A percentile compares a stretch with the other conserved stretches of the same genome.
These are phyloP conservation scores for Ambispora gerdemannii DNA, from an alignment of 192 early-diverging fungal genomes.

Conservation along the genomic window DNA sequence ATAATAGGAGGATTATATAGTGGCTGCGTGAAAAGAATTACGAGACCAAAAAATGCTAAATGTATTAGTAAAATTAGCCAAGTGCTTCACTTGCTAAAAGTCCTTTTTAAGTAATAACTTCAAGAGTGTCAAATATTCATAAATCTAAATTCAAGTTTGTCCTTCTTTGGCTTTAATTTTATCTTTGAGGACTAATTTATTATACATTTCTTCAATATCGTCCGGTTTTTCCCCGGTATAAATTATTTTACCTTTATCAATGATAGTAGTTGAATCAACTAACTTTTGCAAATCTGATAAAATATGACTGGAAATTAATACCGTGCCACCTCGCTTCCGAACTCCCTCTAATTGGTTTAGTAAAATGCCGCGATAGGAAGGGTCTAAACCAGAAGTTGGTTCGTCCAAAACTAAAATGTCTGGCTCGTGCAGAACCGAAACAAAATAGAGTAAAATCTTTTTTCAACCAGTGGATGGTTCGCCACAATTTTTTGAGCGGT, in stretches of 20 bases:
- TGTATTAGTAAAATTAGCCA: slow-evolving; percentile 12
- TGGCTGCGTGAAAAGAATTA: no score
- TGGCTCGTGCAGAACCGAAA: slow-evolving; percentile 15
- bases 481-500: slow-evolving; percentile 7
- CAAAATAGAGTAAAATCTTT: slow-evolving; percentile 23
- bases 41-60: background rate
- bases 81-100: slow-evolving; percentile 1
- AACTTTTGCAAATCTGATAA: slow-evolving; percentile 26
- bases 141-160: slow-evolving; percentile 17
- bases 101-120: slow-evolving; percentile 14
- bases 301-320: slow-evolving; percentile 24
- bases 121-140: slow-evolving; percentile 3
- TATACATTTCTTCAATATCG: slow-evolving; percentile 26
- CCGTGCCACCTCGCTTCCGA: slow-evolving; percentile 5
- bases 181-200: slow-evolving; percentile 14
- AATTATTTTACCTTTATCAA: slow-evolving; percentile 26
- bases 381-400: slow-evolving; percentile 22
- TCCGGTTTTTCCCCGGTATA: slow-evolving; percentile 13
- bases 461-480: slow-evolving; percentile 18
- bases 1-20: slow-evolving; percentile 6
- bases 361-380: slow-evolving; percentile 21
- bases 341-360: slow-evolving; percentile 15
- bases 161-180: slow-evolving; percentile 1
- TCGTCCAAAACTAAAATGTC: slow-evolving; percentile 21
- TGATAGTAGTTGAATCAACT: slow-evolving; percentile 3